Evolutionary conservation across 352 stramenopile genomes (phyloP).

Genomic region (Pythium insidiosum): DNA sequence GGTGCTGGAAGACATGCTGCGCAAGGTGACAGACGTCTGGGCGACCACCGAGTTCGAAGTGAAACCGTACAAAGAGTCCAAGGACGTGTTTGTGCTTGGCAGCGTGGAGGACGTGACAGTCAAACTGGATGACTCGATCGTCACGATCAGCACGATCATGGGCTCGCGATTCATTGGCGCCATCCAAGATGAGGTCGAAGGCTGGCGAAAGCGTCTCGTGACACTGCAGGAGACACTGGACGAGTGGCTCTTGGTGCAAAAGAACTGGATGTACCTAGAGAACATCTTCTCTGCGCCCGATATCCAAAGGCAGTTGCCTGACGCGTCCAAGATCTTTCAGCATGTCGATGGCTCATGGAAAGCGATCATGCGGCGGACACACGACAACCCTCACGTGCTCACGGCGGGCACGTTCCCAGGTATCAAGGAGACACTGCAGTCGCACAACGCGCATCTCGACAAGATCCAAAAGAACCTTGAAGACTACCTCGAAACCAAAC

Average conservation of each 20-base stretch:
- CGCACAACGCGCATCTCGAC: constrained; percentile 83
- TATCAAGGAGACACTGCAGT: constrained; percentile 76
- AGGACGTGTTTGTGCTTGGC: constrained; percentile 90
- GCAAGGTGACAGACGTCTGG: constrained; percentile 90
- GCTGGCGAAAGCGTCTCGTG: constrained; percentile 80
- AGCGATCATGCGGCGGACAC: constrained; percentile 84
- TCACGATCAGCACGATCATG: constrained; percentile 91
- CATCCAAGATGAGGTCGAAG: constrained; percentile 87
- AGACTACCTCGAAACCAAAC: constrained; percentile 90
- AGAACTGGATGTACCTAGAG: constrained; percentile 87
- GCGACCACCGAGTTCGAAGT: constrained; percentile 88
- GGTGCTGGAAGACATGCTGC: constrained; percentile 91
- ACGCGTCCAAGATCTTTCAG: constrained; percentile 87
- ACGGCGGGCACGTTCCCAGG: constrained; percentile 71
- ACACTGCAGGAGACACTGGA: constrained; percentile 81
- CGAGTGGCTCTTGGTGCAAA: constrained; percentile 84
- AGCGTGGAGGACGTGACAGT: constrained; percentile 88
- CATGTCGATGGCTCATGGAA: constrained; percentile 89
- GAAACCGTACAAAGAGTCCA: constrained; percentile 90
- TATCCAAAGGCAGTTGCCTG: constrained; percentile 87
- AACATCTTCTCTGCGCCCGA: constrained; percentile 87
- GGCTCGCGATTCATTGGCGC: constrained; percentile 87
- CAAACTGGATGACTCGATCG: constrained; percentile 90
- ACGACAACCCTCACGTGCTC: constrained; percentile 82
- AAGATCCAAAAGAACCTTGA: constrained; percentile 90